Percentiles rank a stretch among this genome's conserved stretches.
These are phyloP conservation scores for Taxawa tesnikishii DNA, from an alignment of 2,329 filamentous ascomycete species.

Conservation along the genomic window DNA sequence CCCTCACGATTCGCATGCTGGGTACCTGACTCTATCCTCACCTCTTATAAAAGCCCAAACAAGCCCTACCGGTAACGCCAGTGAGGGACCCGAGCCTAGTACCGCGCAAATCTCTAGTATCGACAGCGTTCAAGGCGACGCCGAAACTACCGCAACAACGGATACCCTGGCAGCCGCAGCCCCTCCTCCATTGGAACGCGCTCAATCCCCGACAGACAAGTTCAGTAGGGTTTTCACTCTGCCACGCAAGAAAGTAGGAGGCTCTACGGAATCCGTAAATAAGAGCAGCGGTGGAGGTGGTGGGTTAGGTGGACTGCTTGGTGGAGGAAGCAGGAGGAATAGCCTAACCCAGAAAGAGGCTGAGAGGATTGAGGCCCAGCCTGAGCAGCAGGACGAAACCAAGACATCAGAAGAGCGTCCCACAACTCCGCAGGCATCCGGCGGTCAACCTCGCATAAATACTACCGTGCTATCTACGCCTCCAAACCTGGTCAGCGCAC, in stretches of 20 bases:
- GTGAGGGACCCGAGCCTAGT: no score
- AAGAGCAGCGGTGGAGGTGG: slow-evolving; percentile 29
- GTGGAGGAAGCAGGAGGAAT: slow-evolving; percentile 22
- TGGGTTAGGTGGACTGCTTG: slow-evolving; percentile 25
- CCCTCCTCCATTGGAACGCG: slow-evolving; percentile 43
- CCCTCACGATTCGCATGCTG: slow-evolving; percentile 35
- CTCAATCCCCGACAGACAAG: slow-evolving; percentile 57
- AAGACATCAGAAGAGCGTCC: slow-evolving; percentile 3
- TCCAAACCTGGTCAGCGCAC: slow-evolving; percentile 28
- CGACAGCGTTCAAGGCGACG: no score
- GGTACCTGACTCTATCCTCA: slow-evolving; percentile 36
- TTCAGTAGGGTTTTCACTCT: slow-evolving; percentile 57
- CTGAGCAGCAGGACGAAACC: background rate
- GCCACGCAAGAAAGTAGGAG: slow-evolving; percentile 37
- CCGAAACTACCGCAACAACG: no score
- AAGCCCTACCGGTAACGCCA: no score
- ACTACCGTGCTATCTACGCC: slow-evolving; percentile 29
- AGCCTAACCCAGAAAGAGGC: slow-evolving; percentile 13
- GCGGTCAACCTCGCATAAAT: slow-evolving; percentile 17
- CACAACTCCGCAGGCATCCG: slow-evolving; percentile 12
- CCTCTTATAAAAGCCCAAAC: slow-evolving; percentile 25
- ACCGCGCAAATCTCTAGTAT: no score
- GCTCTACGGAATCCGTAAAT: slow-evolving; percentile 24
- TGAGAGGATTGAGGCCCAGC: background rate
- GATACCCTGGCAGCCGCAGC: slow-evolving; percentile 21